These are phyloP conservation scores for Fusarium piperis DNA, from an alignment of 2,329 filamentous ascomycete genomes.

Conservation along the genomic window DNA sequence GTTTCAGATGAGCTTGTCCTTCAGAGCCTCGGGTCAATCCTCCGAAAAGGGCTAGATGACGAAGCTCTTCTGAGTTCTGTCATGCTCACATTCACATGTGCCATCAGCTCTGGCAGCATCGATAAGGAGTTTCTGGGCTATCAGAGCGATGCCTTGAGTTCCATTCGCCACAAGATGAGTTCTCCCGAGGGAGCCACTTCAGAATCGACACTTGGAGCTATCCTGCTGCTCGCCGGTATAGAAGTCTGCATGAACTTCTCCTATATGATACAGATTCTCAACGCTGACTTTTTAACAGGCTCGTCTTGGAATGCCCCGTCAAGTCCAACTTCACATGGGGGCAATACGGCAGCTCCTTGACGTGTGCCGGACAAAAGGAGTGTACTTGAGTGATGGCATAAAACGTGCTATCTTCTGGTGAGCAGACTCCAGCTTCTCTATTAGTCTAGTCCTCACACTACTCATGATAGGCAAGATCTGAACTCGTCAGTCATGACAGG, in stretches of 20 bases:
- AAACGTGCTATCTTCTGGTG: slow-evolving; percentile 58
- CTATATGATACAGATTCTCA: background rate
- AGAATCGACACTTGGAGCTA: slow-evolving; percentile 52
- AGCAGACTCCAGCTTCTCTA: slow-evolving; percentile 10
- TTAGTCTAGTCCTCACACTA: background rate
- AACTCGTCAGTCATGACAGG: slow-evolving; percentile 52
- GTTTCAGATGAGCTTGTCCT: slow-evolving; percentile 49
- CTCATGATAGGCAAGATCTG: slow-evolving; percentile 52
- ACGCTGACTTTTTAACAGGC: slow-evolving; percentile 42
- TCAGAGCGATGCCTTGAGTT: slow-evolving; percentile 45
- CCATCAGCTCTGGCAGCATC: slow-evolving; percentile 36
- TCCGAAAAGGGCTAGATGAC: slow-evolving; percentile 47
- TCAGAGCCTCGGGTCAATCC: slow-evolving; percentile 50
- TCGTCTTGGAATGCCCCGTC: slow-evolving; percentile 46
- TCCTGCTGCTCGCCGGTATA: slow-evolving; percentile 53
- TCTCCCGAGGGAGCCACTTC: slow-evolving; percentile 41
- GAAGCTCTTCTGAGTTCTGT: slow-evolving; percentile 51
- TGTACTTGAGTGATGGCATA: slow-evolving; percentile 50
- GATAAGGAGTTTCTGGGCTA: slow-evolving; percentile 50
- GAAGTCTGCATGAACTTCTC: slow-evolving; percentile 46
- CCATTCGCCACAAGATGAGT: slow-evolving; percentile 48
- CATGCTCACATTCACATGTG: slow-evolving; percentile 52
- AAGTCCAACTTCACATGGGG: slow-evolving; percentile 55
- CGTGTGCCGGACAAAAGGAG: slow-evolving; percentile 41
- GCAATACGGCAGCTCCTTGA: slow-evolving; percentile 50